Conservation (phyloP, 169 alveolate genomes). For the Blepharisma undulans region DNA sequence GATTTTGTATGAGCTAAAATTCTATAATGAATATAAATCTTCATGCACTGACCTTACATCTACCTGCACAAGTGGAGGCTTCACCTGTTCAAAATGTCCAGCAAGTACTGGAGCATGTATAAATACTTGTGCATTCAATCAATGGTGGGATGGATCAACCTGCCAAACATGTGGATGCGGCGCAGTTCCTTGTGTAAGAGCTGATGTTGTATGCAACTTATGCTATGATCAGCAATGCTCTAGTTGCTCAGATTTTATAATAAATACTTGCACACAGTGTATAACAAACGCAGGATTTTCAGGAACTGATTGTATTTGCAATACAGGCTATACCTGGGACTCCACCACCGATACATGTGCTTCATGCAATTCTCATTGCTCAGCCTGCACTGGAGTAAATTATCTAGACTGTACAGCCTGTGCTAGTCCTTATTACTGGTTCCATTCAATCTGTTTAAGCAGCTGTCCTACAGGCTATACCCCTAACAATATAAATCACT, state of each 20-base stretch:
- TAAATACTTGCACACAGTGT: constrained; percentile 26
- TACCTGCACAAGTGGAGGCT: background rate
- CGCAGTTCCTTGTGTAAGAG: background rate
- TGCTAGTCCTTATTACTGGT: background rate
- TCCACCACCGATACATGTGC: background rate
- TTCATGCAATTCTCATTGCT: background rate
- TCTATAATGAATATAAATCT: background rate
- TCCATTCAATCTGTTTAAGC: background rate
- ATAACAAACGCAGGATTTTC: background rate
- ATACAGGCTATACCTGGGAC: background rate
- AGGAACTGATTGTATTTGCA: background rate
- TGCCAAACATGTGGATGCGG: background rate
- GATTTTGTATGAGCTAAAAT: background rate
- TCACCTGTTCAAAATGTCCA: background rate
- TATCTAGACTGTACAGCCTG: constrained; percentile 9
- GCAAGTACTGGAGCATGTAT: background rate
- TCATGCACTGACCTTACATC: background rate
- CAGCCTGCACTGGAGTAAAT: background rate
- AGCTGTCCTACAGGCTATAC: constrained; percentile 16
- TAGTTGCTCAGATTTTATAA: background rate
- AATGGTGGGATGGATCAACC: constrained; percentile 4
- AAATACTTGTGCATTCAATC: background rate
- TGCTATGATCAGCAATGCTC: background rate
- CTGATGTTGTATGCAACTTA: background rate
- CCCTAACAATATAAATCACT: background rate